These are phyloP conservation scores for Populus hybrid DNA, from an alignment of 441 rosid species.

Conservation along the genomic window DNA sequence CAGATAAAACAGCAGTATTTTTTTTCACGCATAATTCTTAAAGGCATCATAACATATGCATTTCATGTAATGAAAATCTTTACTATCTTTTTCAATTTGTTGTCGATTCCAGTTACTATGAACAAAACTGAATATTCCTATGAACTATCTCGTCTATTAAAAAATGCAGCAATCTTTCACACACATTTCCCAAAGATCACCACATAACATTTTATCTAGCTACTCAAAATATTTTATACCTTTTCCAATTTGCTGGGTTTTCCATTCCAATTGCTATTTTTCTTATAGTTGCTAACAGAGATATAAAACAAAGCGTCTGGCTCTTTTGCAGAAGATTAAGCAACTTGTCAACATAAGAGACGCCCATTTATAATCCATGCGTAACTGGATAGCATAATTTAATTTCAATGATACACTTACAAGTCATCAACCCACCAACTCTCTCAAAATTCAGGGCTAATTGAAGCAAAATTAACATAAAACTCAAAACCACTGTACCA, in stretches of 20 bases:
- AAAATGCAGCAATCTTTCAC: neutral
- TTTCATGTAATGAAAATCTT: neutral
- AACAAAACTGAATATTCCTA: neutral
- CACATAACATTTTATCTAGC: neutral
- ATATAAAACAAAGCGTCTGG: neutral
- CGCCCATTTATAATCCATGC: neutral
- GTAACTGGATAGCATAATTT: neutral
- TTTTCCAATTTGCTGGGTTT: neutral
- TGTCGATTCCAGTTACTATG: neutral
- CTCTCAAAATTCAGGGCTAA: neutral
- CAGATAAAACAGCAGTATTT: neutral
- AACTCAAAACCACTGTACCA: neutral
- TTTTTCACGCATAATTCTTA: too few species aligned
- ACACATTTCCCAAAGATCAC: neutral
- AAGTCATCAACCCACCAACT: neutral
- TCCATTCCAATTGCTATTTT: neutral
- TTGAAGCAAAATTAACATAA: neutral
- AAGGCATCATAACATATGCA: too few species aligned
- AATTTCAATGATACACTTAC: neutral
- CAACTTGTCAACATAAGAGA: neutral
- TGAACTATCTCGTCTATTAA: neutral
- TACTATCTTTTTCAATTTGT: neutral
- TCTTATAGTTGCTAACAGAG: neutral
- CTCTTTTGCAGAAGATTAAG: neutral
- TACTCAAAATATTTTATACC: neutral